Evolutionary conservation across 2,329 filamentous ascomycete genomes (phyloP), one percentile per base, ranked within the genome.

Genomic region (Aspergillus bombycis): DNA sequence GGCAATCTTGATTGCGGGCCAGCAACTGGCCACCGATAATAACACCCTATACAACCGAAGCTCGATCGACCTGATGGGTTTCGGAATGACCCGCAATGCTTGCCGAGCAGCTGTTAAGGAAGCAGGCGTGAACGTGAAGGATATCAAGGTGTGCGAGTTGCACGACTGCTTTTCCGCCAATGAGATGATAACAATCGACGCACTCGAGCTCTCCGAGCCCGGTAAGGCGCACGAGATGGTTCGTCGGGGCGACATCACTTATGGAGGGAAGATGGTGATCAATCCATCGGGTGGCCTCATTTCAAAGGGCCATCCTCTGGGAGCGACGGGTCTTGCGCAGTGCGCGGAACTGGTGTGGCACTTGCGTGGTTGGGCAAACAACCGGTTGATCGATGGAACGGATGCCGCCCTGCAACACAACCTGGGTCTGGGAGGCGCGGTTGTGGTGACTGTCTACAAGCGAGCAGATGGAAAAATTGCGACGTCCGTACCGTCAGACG

Each of bases 131-230:
- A 81, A 80, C 6, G 81, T 91, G 0, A 79, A 82, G 38, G 91
- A 96, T 68, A 85, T 94, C 67, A 88, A 90, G 73, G 91, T 98
- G 19, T 93, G 92, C 74, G 94, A 98, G 82, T 84, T 98, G 65
- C 95, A 98, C 80, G 95, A 98, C 82, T 98, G 95, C 83, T 98
- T 98, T 85, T 93, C 89, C 21, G 89, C 94, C 30, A 98, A 98
- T 77, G 92, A 98, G 83, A 91, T 98, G 90, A 86, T 95, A 58
- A 89, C 89, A 1, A 89, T 98, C 57, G 94, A 98, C 75, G 92
- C 92, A 0, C 85, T 98, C 1, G 93, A 93, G 1, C 85, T 98
- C 12, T 87, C 85, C 46, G 88, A 88, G 63, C 87, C 85, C 16
- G 94, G 94, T 19, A 94, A 93, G 78, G 95, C 94, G 0, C 94